Base-by-base conservation (phyloP, 768 basidiomycete genomes). In the Sporobolomyces roseus region DNA sequence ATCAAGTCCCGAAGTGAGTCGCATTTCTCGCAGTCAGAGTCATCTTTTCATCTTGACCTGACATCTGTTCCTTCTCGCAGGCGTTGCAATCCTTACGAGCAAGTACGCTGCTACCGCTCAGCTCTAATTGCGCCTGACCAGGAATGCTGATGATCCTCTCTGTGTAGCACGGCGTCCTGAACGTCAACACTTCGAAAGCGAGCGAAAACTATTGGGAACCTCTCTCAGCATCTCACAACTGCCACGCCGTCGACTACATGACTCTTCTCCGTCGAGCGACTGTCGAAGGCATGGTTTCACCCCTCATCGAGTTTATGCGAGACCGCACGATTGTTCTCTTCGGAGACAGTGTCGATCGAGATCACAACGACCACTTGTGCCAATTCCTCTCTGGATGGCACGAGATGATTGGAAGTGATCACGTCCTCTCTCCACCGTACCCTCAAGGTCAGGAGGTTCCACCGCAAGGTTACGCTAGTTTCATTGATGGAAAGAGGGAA, bases 291-390 rank as follows among this genome's bases (percentile, higher is more conserved):
- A 46, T 19, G 33, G n/a, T 43, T 49, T 46, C 58, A 7, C n/a
- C 49, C 2, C 13, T 27, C 2, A 58, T 71, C 55, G 48, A 66
- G 10, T 66, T 60, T 19, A 27, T 43, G 8, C 32, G 43, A 19
- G 25, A 55, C 27, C 61, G 65, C 36, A 71, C 70, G 4, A 49
- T 71, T 23, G 61, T 61, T 17, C 32, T 71, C 17, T 50, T 49
- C 16, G 70, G 70, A 19, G 70, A 71, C 61, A 55, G 51, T 27
- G 46, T 71, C 52, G 70, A 71, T 59, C 61, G 70, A 1, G 60
- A 70, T 35, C 65, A 71, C 52, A 52, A 55, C 46, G 62, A 63
- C 10, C 61, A 66, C 52, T 19, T 63, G 10, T 66, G 62, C 53
- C 27, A 30, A 6, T 59, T 66, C 9, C 29, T 64, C n/a, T 46